phyloP scores from a whole-genome alignment of 2,329 filamentous ascomycete species.

The Nemania sp. region DNA sequence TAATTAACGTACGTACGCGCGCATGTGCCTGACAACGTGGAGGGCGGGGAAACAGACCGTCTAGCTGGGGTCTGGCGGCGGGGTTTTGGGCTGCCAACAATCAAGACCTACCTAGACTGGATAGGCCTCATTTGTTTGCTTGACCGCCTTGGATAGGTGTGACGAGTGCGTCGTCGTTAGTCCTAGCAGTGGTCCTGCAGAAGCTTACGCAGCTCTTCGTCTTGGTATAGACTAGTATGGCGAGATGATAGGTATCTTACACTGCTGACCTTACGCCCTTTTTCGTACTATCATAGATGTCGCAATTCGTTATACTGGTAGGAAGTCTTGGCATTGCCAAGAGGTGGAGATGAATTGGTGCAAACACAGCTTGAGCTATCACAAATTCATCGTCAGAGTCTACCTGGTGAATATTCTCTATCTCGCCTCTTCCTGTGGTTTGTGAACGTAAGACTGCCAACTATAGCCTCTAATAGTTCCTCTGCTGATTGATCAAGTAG shows the following conservation, averaged over 20 bases:
- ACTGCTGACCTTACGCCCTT: background rate
- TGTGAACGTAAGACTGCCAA: background rate
- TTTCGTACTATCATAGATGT: constrained; percentile 15
- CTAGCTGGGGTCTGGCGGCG: constrained; percentile 17
- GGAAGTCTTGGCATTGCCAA: constrained; percentile 12
- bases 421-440: background rate
- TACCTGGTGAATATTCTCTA: background rate
- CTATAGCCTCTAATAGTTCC: background rate
- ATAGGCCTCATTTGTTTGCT: constrained; percentile 4
- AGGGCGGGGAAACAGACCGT: constrained; percentile 15
- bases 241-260: background rate
- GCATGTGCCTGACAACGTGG: constrained; percentile 6
- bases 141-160: constrained; percentile 14
- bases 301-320: background rate
- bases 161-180: constrained; percentile 11
- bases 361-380: background rate
- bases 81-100: constrained; percentile 4
- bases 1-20: too few species aligned
- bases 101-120: background rate
- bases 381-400: background rate
- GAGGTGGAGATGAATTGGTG: constrained; percentile 1
- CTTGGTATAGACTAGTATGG: constrained; percentile 1
- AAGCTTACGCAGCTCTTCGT: constrained; percentile 31
- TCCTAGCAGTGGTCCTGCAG: constrained; percentile 3
- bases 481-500: constrained; percentile 8